Evolutionary conservation across 176 grass and related monocot species (phyloP).

Genomic region (Hordeum vulgare): DNA sequence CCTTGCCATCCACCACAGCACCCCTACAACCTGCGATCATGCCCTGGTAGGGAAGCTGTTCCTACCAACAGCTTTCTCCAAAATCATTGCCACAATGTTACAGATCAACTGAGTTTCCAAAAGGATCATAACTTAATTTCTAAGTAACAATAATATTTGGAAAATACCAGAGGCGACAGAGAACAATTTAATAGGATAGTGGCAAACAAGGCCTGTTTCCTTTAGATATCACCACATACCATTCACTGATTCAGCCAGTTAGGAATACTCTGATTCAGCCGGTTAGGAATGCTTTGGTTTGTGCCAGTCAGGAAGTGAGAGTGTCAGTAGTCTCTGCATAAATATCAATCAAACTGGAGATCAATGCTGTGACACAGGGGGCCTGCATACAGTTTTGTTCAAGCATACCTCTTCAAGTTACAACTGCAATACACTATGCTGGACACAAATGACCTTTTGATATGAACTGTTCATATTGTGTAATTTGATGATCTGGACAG

Average conservation of each 20-base stretch:
- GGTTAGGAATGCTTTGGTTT: background rate
- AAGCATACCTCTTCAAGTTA: background rate
- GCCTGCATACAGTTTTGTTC: background rate
- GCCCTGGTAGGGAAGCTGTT: too few relatives aligned
- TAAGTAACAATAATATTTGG: background rate
- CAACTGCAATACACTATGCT: background rate
- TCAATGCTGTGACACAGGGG: background rate
- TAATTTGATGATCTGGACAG: background rate
- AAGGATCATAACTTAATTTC: background rate
- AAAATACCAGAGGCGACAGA: background rate
- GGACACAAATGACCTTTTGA: background rate
- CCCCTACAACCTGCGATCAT: too few relatives aligned
- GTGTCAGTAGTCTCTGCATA: background rate
- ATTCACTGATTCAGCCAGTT: background rate
- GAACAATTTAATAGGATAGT: background rate
- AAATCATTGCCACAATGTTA: background rate
- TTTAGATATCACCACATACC: background rate
- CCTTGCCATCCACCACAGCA: too few relatives aligned
- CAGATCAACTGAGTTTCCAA: background rate
- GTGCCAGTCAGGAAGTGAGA: background rate
- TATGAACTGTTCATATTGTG: conserved; percentile 1
- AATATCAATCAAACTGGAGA: background rate
- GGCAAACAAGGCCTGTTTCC: background rate
- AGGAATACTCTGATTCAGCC: background rate
- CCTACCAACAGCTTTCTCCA: background rate